A percentile compares a stretch with the other conserved stretches of the same genome.
Conservation (phyloP, 2,329 filamentous ascomycete genomes). For the Colletotrichum orchidophilum region DNA sequence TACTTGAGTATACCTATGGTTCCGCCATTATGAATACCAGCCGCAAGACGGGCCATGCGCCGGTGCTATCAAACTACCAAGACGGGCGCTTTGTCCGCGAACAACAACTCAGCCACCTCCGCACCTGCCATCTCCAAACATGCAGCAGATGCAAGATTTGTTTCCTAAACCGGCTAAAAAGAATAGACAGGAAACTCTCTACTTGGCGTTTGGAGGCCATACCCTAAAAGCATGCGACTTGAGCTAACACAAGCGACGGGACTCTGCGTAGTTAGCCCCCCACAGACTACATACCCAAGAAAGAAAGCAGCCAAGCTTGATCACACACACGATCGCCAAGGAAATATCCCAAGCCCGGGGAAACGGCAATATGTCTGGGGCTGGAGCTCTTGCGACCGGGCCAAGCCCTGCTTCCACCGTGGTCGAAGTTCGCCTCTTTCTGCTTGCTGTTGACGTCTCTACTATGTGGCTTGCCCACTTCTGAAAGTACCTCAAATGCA, state of each 20-base stretch:
- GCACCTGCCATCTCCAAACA: background rate
- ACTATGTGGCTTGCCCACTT: background rate
- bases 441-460: background rate
- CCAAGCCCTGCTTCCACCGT: background rate
- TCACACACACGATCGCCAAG: background rate
- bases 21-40: background rate
- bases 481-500: background rate
- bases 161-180: background rate
- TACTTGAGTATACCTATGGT: background rate
- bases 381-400: conserved; percentile 13
- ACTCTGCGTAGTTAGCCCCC: background rate
- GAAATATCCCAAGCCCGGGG: background rate
- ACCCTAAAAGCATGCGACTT: too few species aligned
- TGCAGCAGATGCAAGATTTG: background rate
- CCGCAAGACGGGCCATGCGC: background rate
- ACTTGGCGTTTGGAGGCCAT: background rate
- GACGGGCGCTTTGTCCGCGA: background rate
- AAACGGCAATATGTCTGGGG: conserved; percentile 1
- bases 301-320: too few species aligned
- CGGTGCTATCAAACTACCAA: background rate
- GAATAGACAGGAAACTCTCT: background rate
- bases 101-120: background rate
- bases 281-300: background rate
- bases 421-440: background rate
- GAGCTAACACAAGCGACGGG: background rate